phyloP scores from a whole-genome alignment of 2,329 filamentous ascomycete genomes.

The Beauveria brongniartii region DNA sequence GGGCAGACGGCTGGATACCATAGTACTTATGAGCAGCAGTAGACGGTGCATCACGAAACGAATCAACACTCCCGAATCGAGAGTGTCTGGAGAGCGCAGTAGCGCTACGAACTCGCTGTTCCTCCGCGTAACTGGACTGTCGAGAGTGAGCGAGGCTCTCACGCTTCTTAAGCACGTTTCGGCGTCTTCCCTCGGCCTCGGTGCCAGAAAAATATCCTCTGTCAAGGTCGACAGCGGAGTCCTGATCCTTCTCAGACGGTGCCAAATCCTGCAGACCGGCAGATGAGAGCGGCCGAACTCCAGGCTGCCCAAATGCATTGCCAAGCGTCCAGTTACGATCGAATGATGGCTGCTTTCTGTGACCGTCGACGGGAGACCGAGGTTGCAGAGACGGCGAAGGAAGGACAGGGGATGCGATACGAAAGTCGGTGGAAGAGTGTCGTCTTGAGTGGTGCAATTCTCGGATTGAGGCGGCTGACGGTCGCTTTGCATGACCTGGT shows the following conservation, averaged over 20 bases:
- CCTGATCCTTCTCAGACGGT: slow-evolving; percentile 33
- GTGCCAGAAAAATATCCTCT: slow-evolving; percentile 90
- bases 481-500: slow-evolving; percentile 46
- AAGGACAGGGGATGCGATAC: slow-evolving; percentile 25
- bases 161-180: slow-evolving; percentile 76
- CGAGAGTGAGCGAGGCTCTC: slow-evolving; percentile 54
- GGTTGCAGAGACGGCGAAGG: slow-evolving; percentile 33
- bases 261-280: slow-evolving; percentile 40
- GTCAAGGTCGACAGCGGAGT: slow-evolving; percentile 58
- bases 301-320: slow-evolving; percentile 32
- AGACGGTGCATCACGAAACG: slow-evolving; percentile 56
- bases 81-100: slow-evolving; percentile 65
- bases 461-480: slow-evolving; percentile 74
- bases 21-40: slow-evolving; percentile 66
- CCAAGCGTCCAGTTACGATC: slow-evolving; percentile 64
- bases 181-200: slow-evolving; percentile 67
- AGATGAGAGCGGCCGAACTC: slow-evolving; percentile 43
- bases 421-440: slow-evolving; percentile 78
- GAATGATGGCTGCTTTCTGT: slow-evolving; percentile 62
- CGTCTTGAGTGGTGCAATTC: slow-evolving; percentile 77
- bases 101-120: slow-evolving; percentile 59
- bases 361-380: slow-evolving; percentile 34
- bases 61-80: slow-evolving; percentile 71
- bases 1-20: slow-evolving; percentile 37
- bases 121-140: slow-evolving; percentile 69